A percentile compares a stretch with the other conserved stretches of the same genome.
phyloP scores from a whole-genome alignment of 352 stramenopile genomes.

The Phytophthora macrochlamydospora region DNA sequence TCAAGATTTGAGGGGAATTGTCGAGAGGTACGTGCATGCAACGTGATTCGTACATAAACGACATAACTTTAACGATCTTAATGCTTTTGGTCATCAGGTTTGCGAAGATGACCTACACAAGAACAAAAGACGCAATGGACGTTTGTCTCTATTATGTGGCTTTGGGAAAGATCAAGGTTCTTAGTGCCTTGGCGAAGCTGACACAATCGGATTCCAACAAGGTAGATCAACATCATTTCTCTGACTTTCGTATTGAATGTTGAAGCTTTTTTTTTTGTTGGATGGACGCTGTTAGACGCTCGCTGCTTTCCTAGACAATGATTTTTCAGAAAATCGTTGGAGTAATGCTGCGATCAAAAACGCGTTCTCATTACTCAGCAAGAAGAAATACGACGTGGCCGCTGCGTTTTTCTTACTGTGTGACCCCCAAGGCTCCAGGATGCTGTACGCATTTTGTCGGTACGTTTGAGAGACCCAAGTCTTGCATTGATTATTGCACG shows the following conservation, averaged over 20 bases:
- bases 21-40: constrained; percentile 52
- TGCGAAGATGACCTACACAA: constrained; percentile 69
- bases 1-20: constrained; percentile 62
- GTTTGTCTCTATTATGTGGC: constrained; percentile 80
- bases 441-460: constrained; percentile 88
- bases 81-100: constrained; percentile 31
- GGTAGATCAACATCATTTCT: constrained; percentile 31
- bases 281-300: constrained; percentile 54
- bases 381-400: constrained; percentile 91
- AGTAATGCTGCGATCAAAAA: constrained; percentile 93
- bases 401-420: constrained; percentile 94
- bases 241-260: background rate
- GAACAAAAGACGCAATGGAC: constrained; percentile 74
- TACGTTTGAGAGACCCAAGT: constrained; percentile 87
- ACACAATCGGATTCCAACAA: constrained; percentile 75
- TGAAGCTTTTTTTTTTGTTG: background rate
- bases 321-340: constrained; percentile 86
- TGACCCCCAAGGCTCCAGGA: constrained; percentile 93
- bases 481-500: constrained; percentile 91
- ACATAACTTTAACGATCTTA: too few relatives aligned
- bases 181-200: constrained; percentile 75
- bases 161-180: constrained; percentile 81
- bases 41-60: background rate
- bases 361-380: constrained; percentile 94
- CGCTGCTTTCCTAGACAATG: constrained; percentile 75